A percentile compares a stretch with the other conserved stretches of the same genome.
Evolutionary conservation across 768 basidiomycete genomes (phyloP).

Genomic region (Boletus huronensis): DNA sequence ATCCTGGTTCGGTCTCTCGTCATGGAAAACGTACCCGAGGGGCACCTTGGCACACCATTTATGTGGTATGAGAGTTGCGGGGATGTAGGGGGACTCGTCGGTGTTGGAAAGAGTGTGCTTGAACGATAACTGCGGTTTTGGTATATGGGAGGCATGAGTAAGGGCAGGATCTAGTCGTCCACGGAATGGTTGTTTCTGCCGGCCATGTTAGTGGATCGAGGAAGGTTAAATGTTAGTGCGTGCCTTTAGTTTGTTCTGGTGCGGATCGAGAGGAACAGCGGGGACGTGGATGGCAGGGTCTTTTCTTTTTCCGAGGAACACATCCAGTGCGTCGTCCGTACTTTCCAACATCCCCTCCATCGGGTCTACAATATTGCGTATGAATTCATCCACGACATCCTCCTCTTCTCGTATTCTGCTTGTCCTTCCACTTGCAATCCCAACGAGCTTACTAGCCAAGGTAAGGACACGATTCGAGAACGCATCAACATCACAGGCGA

Average conservation of each 20-base stretch:
- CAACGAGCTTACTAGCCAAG: conserved; percentile 62
- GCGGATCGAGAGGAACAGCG: conserved; percentile 22
- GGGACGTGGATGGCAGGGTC: conserved; percentile 61
- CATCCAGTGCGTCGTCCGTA: conserved; percentile 82
- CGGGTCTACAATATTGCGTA: conserved; percentile 70
- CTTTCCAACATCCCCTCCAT: conserved; percentile 85
- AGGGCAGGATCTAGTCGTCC: conserved; percentile 57
- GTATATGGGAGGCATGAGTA: conserved; percentile 69
- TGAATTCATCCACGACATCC: conserved; percentile 81
- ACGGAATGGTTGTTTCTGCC: conserved; percentile 34
- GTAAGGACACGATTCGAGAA: conserved; percentile 64
- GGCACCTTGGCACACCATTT: conserved; percentile 87
- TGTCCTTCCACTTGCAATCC: conserved; percentile 41
- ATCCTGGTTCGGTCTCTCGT: conserved; percentile 22
- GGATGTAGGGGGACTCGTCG: conserved; percentile 58
- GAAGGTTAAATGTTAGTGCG: background rate
- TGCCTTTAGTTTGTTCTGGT: conserved; percentile 33
- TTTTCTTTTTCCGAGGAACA: conserved; percentile 67
- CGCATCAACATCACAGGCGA: conserved; percentile 68
- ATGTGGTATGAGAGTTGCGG: conserved; percentile 50
- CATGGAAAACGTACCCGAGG: conserved; percentile 56
- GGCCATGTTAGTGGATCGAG: conserved; percentile 8
- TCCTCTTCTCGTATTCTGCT: conserved; percentile 59
- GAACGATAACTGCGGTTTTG: conserved; percentile 83
- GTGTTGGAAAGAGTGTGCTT: conserved; percentile 55